phyloP scores from a whole-genome alignment of 345 rosid species.

The Rhizophora apiculata region DNA sequence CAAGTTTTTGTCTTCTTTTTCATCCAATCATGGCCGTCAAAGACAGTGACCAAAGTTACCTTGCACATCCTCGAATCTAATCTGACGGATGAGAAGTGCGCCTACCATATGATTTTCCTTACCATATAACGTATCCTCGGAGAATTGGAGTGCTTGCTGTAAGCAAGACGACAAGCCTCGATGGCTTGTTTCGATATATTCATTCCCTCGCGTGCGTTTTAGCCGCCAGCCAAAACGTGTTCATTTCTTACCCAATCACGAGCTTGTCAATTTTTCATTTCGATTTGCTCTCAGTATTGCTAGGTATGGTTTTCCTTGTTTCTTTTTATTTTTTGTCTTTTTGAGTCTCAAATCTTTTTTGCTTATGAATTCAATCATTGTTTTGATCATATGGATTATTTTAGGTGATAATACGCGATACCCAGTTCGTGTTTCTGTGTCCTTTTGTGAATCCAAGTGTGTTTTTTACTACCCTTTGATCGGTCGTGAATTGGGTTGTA shows the following conservation, averaged over 20 bases:
- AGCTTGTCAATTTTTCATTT: constrained; percentile 6
- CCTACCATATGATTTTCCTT: not conserved
- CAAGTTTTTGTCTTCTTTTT: not conserved
- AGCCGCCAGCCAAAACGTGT: not conserved
- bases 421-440: not conserved
- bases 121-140: not conserved
- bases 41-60: not conserved
- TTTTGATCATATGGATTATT: constrained; percentile 4
- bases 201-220: constrained; percentile 5
- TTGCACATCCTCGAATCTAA: not conserved
- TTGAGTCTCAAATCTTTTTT: not conserved
- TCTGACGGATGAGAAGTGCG: not conserved
- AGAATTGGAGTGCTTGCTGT: not conserved
- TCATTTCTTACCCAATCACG: constrained; percentile 15
- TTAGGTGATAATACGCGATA: not conserved
- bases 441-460: not conserved
- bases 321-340: not conserved
- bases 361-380: not conserved
- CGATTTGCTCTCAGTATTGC: not conserved
- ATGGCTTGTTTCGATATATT: constrained; percentile 6
- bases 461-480: not conserved
- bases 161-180: constrained; percentile 10
- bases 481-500: constrained; percentile 12
- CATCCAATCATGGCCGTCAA: constrained; percentile 9
- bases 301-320: constrained; percentile 14